Conservation (phyloP, 2,329 filamentous ascomycete genomes). For the Alternaria sp. region DNA sequence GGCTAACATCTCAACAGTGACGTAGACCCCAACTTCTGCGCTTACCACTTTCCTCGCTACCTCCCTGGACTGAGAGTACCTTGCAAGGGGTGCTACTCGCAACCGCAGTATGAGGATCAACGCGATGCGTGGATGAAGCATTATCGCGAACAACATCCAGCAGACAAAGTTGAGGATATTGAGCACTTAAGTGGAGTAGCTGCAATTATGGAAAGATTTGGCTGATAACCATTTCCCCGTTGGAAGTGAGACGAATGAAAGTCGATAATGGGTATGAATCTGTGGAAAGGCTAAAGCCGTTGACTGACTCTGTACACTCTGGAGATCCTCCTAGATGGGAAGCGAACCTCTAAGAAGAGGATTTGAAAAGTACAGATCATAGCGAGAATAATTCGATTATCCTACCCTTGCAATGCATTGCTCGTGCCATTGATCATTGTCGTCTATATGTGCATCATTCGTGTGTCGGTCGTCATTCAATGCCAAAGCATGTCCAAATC, state of each 20-base stretch:
- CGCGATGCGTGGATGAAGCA: constrained; percentile 21
- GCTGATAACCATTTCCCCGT: not conserved
- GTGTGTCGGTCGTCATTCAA: constrained; percentile 7
- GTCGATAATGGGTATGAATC: not conserved
- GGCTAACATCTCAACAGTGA: not conserved
- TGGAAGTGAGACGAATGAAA: not conserved
- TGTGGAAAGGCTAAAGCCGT: not conserved
- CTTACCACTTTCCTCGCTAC: constrained; percentile 26
- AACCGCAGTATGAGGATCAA: constrained; percentile 18
- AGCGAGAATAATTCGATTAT: not conserved
- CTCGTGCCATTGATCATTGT: constrained; percentile 2
- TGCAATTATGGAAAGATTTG: constrained; percentile 21
- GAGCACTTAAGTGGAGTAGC: constrained; percentile 28
- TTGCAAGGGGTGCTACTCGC: constrained; percentile 35
- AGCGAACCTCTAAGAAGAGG: not conserved
- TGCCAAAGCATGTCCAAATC: not conserved
- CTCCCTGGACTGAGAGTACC: constrained; percentile 23
- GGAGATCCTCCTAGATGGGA: not conserved
- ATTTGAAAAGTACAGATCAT: not conserved
- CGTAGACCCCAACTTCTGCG: constrained; percentile 22
- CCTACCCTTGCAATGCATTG: not conserved
- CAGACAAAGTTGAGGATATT: constrained; percentile 20
- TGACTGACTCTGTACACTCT: not conserved
- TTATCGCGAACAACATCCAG: constrained; percentile 28
- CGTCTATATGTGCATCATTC: constrained; percentile 10